Percentiles rank a stretch among this genome's conserved stretches.
These are phyloP conservation scores for Akanthomyces muscarius DNA, from an alignment of 2,329 filamentous ascomycete genomes.

Conservation along the genomic window DNA sequence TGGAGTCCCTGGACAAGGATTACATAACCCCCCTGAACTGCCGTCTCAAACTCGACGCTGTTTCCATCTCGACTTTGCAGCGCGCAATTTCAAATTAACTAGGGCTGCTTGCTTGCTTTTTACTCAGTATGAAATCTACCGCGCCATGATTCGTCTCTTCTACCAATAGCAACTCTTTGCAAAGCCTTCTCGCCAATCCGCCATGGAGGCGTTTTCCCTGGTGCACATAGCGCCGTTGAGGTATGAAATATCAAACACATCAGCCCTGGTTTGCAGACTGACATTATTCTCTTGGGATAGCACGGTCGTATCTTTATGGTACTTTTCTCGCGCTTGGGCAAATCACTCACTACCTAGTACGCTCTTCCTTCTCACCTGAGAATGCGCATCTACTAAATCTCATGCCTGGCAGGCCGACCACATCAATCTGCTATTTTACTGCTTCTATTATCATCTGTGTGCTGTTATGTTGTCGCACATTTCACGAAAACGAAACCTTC, in stretches of 20 bases:
- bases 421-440: conserved; percentile 35
- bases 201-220: conserved; percentile 7
- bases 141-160: not conserved
- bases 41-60: not conserved
- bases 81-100: not conserved
- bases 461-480: not conserved
- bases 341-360: conserved; percentile 47
- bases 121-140: not conserved
- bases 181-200: not conserved
- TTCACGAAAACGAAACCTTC: not conserved
- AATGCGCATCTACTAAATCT: conserved; percentile 14
- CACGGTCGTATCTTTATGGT: conserved; percentile 34
- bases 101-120: not conserved
- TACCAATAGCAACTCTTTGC: not conserved
- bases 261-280: not conserved
- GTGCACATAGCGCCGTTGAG: conserved; percentile 9
- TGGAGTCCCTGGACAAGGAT: not conserved
- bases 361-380: conserved; percentile 14
- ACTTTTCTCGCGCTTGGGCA: conserved; percentile 43
- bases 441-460: not conserved
- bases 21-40: conserved; percentile 15
- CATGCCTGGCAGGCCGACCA: conserved; percentile 39
- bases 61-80: not conserved
- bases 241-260: not conserved
- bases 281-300: not conserved